Conservation (phyloP, 306 rosid species). For the Cucurbita argyrosperma region DNA sequence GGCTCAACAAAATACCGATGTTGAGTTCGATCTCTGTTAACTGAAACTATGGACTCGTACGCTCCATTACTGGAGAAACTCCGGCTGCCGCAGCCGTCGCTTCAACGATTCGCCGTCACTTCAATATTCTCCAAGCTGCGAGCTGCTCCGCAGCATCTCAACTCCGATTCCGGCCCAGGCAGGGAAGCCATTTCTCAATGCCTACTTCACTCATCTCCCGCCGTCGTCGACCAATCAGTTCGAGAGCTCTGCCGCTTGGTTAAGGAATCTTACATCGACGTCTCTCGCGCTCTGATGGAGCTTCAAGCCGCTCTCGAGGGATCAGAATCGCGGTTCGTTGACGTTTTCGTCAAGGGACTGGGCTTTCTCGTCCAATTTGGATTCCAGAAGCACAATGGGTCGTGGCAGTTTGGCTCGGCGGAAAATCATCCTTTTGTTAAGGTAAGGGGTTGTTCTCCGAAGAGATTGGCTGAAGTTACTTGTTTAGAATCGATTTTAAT, state of each 20-base stretch:
- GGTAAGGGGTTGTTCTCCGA: conserved; percentile 15
- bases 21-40: background rate
- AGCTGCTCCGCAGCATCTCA: conserved; percentile 42
- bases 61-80: conserved; percentile 42
- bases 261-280: conserved; percentile 25
- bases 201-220: conserved; percentile 43
- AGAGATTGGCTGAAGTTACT: background rate
- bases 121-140: conserved; percentile 84
- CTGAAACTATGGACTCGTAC: conserved; percentile 43
- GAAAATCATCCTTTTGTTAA: conserved; percentile 58
- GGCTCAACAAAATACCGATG: background rate
- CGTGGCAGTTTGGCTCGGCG: conserved; percentile 23
- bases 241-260: conserved; percentile 79
- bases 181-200: conserved; percentile 56
- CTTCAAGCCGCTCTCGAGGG: conserved; percentile 73
- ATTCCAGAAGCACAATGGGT: conserved; percentile 34
- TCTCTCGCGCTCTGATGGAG: conserved; percentile 44
- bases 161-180: conserved; percentile 66
- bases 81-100: conserved; percentile 71
- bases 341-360: conserved; percentile 61
- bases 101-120: conserved; percentile 63
- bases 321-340: conserved; percentile 33
- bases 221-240: conserved; percentile 69
- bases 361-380: conserved; percentile 53
- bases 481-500: background rate